Base-by-base conservation (phyloP, 2,329 filamentous ascomycete genomes). In the Pseudopithomyces maydicus region DNA sequence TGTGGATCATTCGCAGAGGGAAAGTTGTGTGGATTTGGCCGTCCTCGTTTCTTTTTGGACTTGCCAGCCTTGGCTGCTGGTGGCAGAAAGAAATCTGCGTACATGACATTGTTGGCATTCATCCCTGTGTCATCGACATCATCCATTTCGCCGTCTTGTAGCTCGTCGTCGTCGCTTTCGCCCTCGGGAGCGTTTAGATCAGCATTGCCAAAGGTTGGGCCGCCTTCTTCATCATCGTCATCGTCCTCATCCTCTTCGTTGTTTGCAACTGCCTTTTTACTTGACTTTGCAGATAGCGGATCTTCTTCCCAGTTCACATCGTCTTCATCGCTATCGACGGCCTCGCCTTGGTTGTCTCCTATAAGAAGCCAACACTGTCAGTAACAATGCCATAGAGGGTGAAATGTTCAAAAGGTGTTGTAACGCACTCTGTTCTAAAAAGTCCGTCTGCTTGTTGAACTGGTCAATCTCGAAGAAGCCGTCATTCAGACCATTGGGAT, bases 401-500 rank as follows among this genome's bases (percentile, higher is more conserved):
- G 14, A 19, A 11, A 14, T 26, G 20, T 23, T 17, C 6, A 5
- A 17, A 15, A 17, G 17, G n/a, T 38, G n/a, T 38, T 6, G 19
- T 17, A 10, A 10, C 38, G n/a, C 17, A 41, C 38, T 41, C n/a
- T 91, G 87, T 76, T 99, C 95, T 47, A 97, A 87, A 72, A 89
- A 90, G 69, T 96, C 91, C 1, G 92, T 91, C 72, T 96, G 91
- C 73, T 89, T 91, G 81, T 99, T 99, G 84, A 99, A 99, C 57
- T 96, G 88, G 69, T 98, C 93, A 68, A 99, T 94, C 15, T 92
- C 96, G 79, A 99, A 99, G 80, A 99, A 99, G 5, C 92, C 94
- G 71, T 99, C 95, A 70, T 99, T 98, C 32, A 99, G 85, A 6
- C 92, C 92, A 70, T 95, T 84, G 3, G 88, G 87, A 69, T 98